Conservation (phyloP, 805 yeast genomes). For the Hemisphaericaspora nanyangensis region DNA sequence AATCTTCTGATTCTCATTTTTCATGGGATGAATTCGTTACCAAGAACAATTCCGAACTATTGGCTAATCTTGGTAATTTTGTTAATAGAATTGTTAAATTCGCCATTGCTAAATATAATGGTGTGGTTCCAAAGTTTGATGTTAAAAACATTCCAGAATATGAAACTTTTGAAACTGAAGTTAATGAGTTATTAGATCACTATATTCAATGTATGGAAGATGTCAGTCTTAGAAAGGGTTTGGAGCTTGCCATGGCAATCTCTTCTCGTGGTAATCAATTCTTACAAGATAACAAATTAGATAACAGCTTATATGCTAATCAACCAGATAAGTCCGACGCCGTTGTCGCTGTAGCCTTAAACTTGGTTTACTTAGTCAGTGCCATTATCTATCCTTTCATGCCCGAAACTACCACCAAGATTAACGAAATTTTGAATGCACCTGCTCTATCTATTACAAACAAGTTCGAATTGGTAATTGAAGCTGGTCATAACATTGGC, state of each 20-base stretch:
- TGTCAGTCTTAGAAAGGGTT: constrained; percentile 80
- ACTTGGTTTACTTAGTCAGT: constrained; percentile 80
- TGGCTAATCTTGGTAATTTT: constrained; percentile 95
- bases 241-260: constrained; percentile 86
- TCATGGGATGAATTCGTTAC: constrained; percentile 96
- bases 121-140: constrained; percentile 74
- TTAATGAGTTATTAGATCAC: constrained; percentile 54
- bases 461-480: constrained; percentile 61
- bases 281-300: constrained; percentile 93
- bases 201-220: constrained; percentile 75
- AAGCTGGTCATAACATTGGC: constrained; percentile 82
- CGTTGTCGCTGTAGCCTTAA: constrained; percentile 87
- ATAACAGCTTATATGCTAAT: constrained; percentile 76
- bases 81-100: constrained; percentile 92
- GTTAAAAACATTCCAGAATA: constrained; percentile 45
- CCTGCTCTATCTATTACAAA: constrained; percentile 79
- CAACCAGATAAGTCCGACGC: constrained; percentile 82
- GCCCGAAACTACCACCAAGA: constrained; percentile 75
- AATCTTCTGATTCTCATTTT: constrained; percentile 91
- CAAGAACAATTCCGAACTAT: constrained; percentile 86
- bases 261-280: constrained; percentile 93
- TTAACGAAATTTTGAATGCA: constrained; percentile 75
- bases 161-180: constrained; percentile 46
- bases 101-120: constrained; percentile 84
- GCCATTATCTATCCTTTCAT: constrained; percentile 83